Evolutionary conservation across 306 rosid species (phyloP).

Genomic region (Lupinus albus): DNA sequence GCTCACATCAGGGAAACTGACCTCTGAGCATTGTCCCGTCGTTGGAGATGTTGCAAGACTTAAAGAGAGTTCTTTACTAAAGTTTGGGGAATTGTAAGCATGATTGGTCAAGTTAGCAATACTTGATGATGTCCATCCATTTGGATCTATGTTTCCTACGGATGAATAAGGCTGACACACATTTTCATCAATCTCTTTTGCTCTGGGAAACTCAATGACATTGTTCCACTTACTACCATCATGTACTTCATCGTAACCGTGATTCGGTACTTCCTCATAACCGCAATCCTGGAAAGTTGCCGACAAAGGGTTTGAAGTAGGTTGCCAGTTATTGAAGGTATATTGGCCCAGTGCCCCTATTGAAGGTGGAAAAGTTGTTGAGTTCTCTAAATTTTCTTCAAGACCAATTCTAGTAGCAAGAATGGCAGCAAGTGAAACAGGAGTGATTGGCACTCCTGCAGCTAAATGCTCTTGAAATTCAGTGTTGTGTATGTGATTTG

Average conservation of each 20-base stretch:
- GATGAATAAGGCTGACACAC: conserved; percentile 46
- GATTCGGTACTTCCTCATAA: conserved; percentile 49
- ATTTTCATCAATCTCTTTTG: conserved; percentile 38
- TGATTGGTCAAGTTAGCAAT: conserved; percentile 46
- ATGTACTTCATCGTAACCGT: conserved; percentile 48
- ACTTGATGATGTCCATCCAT: conserved; percentile 61
- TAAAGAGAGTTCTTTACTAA: conserved; percentile 66
- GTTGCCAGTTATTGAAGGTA: conserved; percentile 46
- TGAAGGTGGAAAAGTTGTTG: conserved; percentile 46
- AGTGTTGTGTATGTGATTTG: conserved; percentile 41
- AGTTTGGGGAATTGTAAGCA: conserved; percentile 46
- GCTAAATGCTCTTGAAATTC: conserved; percentile 50
- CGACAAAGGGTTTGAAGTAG: conserved; percentile 43
- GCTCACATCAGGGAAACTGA: conserved; percentile 49
- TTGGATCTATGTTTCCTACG: conserved; percentile 46
- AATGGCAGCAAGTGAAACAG: conserved; percentile 51
- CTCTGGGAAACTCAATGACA: conserved; percentile 32
- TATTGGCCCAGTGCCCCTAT: conserved; percentile 41
- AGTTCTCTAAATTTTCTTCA: conserved; percentile 54
- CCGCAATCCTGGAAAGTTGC: conserved; percentile 37
- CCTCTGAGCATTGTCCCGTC: conserved; percentile 57
- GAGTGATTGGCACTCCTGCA: conserved; percentile 41
- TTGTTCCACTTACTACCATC: conserved; percentile 46
- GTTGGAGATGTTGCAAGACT: conserved; percentile 64
- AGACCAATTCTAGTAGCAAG: conserved; percentile 51